Evolutionary conservation across 495 filamentous ascomycete species (phyloP).

Genomic region (Podospora sp.): DNA sequence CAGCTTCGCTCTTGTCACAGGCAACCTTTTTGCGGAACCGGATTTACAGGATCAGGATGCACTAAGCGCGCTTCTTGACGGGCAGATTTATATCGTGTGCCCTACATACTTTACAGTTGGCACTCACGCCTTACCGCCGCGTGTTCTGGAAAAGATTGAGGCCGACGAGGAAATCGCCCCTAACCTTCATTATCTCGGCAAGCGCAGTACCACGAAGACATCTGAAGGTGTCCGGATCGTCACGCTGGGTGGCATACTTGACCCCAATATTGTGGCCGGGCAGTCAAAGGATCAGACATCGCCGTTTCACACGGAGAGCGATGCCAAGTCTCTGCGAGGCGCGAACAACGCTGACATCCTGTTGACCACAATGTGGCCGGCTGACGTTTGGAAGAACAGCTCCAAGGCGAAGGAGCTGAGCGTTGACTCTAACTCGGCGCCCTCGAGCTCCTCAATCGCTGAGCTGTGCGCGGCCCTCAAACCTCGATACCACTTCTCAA

Average conservation of each 20-base stretch:
- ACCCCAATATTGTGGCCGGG: slow-evolving; percentile 53
- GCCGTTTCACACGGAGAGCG: slow-evolving; percentile 72
- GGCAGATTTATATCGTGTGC: slow-evolving; percentile 69
- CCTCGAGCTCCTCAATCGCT: slow-evolving; percentile 56
- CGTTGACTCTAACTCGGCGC: slow-evolving; percentile 51
- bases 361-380: slow-evolving; percentile 84
- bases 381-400: slow-evolving; percentile 60
- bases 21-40: slow-evolving; percentile 75
- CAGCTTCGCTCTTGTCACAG: slow-evolving; percentile 77
- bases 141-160: slow-evolving; percentile 71
- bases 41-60: slow-evolving; percentile 51
- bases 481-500: slow-evolving; percentile 85
- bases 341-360: slow-evolving; percentile 81
- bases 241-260: slow-evolving; percentile 71
- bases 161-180: slow-evolving; percentile 75
- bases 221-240: slow-evolving; percentile 86
- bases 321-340: slow-evolving; percentile 72
- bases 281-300: slow-evolving; percentile 63
- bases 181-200: slow-evolving; percentile 86
- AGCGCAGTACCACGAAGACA: slow-evolving; percentile 81
- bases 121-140: slow-evolving; percentile 63
- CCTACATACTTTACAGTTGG: slow-evolving; percentile 89
- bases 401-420: slow-evolving; percentile 44
- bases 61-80: slow-evolving; percentile 66
- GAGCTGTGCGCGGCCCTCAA: slow-evolving; percentile 76